phyloP scores from a whole-genome alignment of 495 filamentous ascomycete genomes.

The Penicillium goetzii region DNA sequence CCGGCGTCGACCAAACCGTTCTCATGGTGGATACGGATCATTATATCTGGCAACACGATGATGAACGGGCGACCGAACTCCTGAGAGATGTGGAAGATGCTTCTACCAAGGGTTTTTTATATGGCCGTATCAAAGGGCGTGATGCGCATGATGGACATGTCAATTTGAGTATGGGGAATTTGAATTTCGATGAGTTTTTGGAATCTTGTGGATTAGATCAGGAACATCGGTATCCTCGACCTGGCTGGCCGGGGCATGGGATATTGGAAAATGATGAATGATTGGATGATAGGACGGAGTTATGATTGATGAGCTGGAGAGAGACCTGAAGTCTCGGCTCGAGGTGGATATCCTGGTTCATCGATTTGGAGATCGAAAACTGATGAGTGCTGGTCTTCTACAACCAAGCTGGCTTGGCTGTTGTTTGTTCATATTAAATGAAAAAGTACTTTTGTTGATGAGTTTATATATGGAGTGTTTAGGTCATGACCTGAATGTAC shows the following conservation, averaged over 20 bases:
- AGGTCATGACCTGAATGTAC: neutral
- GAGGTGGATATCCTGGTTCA: neutral
- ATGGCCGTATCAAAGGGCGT: slow-evolving; percentile 13
- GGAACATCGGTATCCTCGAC: slow-evolving; percentile 11
- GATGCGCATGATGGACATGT: slow-evolving; percentile 10
- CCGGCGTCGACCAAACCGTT: slow-evolving; percentile 12
- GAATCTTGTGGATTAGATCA: slow-evolving; percentile 15
- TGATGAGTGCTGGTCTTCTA: neutral
- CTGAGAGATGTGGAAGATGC: slow-evolving; percentile 13
- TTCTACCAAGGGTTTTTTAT: slow-evolving; percentile 9
- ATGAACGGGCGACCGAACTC: slow-evolving; percentile 2
- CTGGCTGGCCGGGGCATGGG: slow-evolving; percentile 17
- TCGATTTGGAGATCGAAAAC: neutral
- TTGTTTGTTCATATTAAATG: neutral
- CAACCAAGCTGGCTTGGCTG: neutral
- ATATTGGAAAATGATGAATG: slow-evolving; percentile 7
- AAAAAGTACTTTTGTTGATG: neutral
- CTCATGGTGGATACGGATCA: slow-evolving; percentile 5
- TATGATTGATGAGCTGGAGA: neutral
- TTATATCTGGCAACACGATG: neutral
- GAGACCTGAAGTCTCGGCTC: neutral
- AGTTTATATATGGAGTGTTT: neutral
- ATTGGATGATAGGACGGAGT: neutral
- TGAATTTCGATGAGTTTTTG: slow-evolving; percentile 8
- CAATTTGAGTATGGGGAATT: slow-evolving; percentile 12